Evolutionary conservation across 768 basidiomycete species (phyloP).

Genomic region (Tricholoma matsutake): DNA sequence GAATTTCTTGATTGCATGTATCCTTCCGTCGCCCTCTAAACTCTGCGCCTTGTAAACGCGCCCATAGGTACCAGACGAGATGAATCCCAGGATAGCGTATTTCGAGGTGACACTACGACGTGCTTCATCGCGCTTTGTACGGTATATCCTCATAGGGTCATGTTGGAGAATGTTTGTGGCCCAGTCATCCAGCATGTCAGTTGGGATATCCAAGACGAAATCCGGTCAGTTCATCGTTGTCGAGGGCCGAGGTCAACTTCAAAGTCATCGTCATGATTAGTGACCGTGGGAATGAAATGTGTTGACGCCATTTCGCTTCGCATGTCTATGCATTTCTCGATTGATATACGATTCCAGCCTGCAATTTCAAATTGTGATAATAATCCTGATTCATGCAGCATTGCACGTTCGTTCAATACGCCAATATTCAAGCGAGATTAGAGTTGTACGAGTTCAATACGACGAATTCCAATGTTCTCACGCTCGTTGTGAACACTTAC

Average conservation of each 20-base stretch:
- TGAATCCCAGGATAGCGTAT: slow-evolving; percentile 93
- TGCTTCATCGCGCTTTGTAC: slow-evolving; percentile 69
- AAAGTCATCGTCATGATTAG: neutral
- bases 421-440: no score
- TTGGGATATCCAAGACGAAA: neutral
- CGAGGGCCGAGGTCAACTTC: neutral
- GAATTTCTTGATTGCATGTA: slow-evolving; percentile 99
- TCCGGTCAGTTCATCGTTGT: slow-evolving; percentile 7
- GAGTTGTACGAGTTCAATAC: no score
- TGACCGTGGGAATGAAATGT: neutral
- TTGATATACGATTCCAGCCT: no score
- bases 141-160: slow-evolving; percentile 87
- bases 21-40: slow-evolving; percentile 59
- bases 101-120: slow-evolving; percentile 71
- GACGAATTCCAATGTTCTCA: neutral
- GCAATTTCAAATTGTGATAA: no score
- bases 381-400: no score
- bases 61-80: slow-evolving; percentile 97
- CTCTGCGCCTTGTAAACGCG: slow-evolving; percentile 97
- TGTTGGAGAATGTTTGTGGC: slow-evolving; percentile 43
- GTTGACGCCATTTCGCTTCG: no score
- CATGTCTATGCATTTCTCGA: no score
- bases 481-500: neutral
- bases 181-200: slow-evolving; percentile 32
- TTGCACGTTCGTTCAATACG: no score